Evolutionary conservation across 1,284 basidiomycete genomes (phyloP), one percentile per base, ranked within the genome.

Genomic region (Heliocybe sulcata): DNA sequence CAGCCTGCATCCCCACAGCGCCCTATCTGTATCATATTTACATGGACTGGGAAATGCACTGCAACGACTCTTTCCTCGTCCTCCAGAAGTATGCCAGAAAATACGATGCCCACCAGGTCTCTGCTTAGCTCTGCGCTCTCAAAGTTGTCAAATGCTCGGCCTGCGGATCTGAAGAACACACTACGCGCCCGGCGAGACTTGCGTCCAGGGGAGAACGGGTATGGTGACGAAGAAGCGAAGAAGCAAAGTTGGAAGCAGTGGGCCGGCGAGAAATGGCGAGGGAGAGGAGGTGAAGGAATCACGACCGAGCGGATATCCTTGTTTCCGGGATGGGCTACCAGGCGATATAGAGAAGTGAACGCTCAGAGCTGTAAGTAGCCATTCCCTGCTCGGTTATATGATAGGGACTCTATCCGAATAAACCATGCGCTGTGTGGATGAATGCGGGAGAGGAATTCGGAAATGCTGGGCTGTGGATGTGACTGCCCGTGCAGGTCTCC

Each of bases 251-350:
- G 73, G 75, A 60, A 71, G 35, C 71, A 74, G 53, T 81, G 79
- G 77, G 75, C 76, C 3, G 70, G 72, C n/a, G 72, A 76, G 60
- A 79, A 72, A 55, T 45, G 51, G 60, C 31, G 65, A 60, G 27
- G 45, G 58, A 38, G 50, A 52, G 54, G 58, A 52, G 58, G 63
- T n/a, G 56, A 57, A 45, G 56, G 54, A n/a, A 26, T 52, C 4
- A 61, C 60, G 48, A 56, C 65, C 3, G 72, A 76, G 60, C 64
- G 60, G 51, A 50, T 76, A 2, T 59, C 64, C 0, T 55, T 76
- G 22, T 75, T 76, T 59, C 73, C 74, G 2, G 73, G 74, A 1
- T 76, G 73, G 72, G 74, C 73, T 2, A 64, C 71, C 26, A 64
- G 69, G 53, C 60, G 64, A 47, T 74, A 70, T 57, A 25, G 47